These are phyloP conservation scores for Verticillium klebahnii DNA, from an alignment of 2,329 filamentous ascomycete species.

Conservation along the genomic window DNA sequence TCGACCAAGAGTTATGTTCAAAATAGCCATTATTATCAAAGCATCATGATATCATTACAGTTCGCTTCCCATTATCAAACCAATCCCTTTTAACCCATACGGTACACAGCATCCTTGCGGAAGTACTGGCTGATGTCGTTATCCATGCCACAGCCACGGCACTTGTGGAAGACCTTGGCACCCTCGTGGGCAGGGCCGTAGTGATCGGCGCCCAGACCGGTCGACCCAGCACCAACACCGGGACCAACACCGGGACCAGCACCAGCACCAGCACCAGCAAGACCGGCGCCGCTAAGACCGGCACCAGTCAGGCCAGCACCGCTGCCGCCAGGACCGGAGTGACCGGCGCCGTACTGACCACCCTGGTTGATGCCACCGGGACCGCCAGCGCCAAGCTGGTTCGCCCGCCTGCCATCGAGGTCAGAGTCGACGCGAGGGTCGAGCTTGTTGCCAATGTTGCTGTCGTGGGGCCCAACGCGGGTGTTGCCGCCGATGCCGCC, in stretches of 20 bases:
- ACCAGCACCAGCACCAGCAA: constrained; percentile 6
- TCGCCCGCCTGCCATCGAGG: constrained; percentile 12
- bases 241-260: constrained; percentile 6
- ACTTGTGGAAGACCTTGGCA: constrained; percentile 13
- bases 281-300: constrained; percentile 1
- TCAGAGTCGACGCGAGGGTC: constrained; percentile 11
- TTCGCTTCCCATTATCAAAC: background rate
- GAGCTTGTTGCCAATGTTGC: constrained; percentile 1
- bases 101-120: constrained; percentile 13
- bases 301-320: background rate
- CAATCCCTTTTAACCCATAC: background rate
- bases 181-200: constrained; percentile 13
- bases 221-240: constrained; percentile 4
- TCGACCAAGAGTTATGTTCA: background rate
- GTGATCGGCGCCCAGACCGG: constrained; percentile 9
- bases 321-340: constrained; percentile 4
- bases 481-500: constrained; percentile 37
- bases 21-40: background rate
- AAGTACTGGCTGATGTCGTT: constrained; percentile 16
- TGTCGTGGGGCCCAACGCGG: constrained; percentile 25
- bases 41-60: background rate
- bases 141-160: constrained; percentile 10
- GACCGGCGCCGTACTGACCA: constrained; percentile 5
- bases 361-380: background rate
- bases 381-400: constrained; percentile 4